These are phyloP conservation scores for Cyberlindnera subsufficiens DNA, from an alignment of 805 yeast genomes.

Conservation along the genomic window DNA sequence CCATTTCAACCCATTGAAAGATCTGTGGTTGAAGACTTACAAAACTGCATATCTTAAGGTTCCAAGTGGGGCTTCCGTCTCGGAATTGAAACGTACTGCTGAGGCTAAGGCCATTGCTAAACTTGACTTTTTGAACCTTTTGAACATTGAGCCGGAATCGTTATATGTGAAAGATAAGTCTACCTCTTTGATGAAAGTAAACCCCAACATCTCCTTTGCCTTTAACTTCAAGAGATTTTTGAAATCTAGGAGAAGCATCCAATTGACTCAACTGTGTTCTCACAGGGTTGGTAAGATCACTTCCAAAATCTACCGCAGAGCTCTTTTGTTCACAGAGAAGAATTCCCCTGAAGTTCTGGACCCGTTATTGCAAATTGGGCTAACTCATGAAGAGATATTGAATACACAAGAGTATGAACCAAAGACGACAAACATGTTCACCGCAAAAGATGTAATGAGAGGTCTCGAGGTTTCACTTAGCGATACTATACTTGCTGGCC, in stretches of 20 bases:
- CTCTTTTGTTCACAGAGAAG: conserved; percentile 54
- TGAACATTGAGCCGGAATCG: conserved; percentile 27
- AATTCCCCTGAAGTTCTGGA: conserved; percentile 37
- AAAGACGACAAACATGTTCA: conserved; percentile 27
- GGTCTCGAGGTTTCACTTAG: conserved; percentile 33
- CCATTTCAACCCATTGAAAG: conserved; percentile 31
- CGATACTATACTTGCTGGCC: conserved; percentile 38
- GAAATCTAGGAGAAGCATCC: conserved; percentile 57
- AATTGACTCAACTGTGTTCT: conserved; percentile 55
- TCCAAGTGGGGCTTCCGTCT: conserved; percentile 33
- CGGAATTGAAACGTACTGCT: conserved; percentile 50
- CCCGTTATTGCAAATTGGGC: conserved; percentile 41
- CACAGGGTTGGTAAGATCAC: conserved; percentile 68
- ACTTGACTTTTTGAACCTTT: conserved; percentile 28
- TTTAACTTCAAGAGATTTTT: conserved; percentile 63
- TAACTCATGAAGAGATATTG: conserved; percentile 40
- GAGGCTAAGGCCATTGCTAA: conserved; percentile 54
- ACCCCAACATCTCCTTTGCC: conserved; percentile 45
- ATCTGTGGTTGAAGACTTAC: conserved; percentile 35
- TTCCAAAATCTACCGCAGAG: conserved; percentile 54
- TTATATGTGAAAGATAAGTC: conserved; percentile 27
- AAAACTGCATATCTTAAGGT: conserved; percentile 32
- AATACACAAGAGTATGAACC: conserved; percentile 26
- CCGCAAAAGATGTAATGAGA: conserved; percentile 40
- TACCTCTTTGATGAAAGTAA: conserved; percentile 37